Evolutionary conservation across 768 basidiomycete genomes (phyloP).

Genomic region (Hygrocybe coccinea): DNA sequence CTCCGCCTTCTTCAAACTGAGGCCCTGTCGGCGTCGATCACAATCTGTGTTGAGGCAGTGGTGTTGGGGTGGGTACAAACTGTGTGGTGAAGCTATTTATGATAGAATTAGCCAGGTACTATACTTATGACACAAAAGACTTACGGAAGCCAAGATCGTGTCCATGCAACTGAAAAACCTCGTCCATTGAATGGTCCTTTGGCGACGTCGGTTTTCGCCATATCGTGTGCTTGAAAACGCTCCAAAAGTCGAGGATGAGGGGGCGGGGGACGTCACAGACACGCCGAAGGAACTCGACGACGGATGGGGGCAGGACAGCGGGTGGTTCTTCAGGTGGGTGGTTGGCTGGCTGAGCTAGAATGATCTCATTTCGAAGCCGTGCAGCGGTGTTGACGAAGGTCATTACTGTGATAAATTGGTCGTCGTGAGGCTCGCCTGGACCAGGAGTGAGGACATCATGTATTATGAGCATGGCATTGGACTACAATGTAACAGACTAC

Average conservation of each 20-base stretch:
- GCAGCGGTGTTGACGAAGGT: neutral
- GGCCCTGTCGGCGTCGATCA: neutral
- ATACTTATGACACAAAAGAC: neutral
- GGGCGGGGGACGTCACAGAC: neutral
- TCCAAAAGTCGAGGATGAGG: neutral
- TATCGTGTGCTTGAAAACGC: neutral
- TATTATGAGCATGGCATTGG: too few relatives aligned
- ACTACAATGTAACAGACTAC: too few relatives aligned
- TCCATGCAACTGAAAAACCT: neutral
- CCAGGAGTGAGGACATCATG: too few relatives aligned
- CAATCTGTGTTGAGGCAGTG: neutral
- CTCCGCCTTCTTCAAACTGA: neutral
- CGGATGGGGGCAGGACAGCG: neutral
- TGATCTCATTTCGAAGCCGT: neutral
- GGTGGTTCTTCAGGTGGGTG: neutral
- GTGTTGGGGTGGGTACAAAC: neutral
- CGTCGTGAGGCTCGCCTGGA: too few relatives aligned
- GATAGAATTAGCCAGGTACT: neutral
- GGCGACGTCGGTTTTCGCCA: neutral
- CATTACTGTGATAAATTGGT: too few relatives aligned
- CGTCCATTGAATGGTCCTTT: neutral
- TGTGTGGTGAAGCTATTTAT: neutral
- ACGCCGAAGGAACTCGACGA: neutral
- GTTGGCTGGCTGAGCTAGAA: neutral
- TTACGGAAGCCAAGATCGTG: neutral